phyloP scores from a whole-genome alignment of 768 basidiomycete species.

The Lactifluus hygrophoroides region DNA sequence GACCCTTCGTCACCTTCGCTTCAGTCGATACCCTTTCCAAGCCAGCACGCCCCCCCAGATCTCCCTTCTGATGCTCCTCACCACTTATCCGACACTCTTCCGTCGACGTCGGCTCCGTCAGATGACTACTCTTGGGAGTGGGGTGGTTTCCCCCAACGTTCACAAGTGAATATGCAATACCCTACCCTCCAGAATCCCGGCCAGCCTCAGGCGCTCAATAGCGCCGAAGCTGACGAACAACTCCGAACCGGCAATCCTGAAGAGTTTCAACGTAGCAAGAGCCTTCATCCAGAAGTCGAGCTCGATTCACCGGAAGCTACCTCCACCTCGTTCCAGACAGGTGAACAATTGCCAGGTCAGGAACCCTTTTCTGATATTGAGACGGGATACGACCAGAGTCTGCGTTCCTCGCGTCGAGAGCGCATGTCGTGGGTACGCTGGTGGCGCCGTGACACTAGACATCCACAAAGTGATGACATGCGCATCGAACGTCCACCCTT shows the following conservation, averaged over 20 bases:
- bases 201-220: constrained; percentile 2
- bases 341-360: not conserved
- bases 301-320: not conserved
- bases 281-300: constrained; percentile 44
- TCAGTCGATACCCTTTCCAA: constrained; percentile 31
- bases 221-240: constrained; percentile 9
- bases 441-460: constrained; percentile 58
- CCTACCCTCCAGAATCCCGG: not conserved
- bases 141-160: constrained; percentile 81
- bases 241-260: constrained; percentile 16
- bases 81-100: constrained; percentile 1
- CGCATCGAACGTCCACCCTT: not conserved
- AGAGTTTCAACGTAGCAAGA: constrained; percentile 40
- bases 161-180: constrained; percentile 52
- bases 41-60: constrained; percentile 47
- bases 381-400: not conserved
- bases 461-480: constrained; percentile 6
- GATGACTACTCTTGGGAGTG: constrained; percentile 92
- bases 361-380: constrained; percentile 15
- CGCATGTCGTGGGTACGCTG: constrained; percentile 71
- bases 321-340: not conserved
- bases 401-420: constrained; percentile 2
- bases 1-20: constrained; percentile 11
- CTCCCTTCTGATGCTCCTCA: constrained; percentile 40
- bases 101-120: constrained; percentile 19